Evolutionary conservation across 176 grass and related monocot species (phyloP), one percentile per base, ranked within the genome.

Genomic region (Oryza rufipogon): DNA sequence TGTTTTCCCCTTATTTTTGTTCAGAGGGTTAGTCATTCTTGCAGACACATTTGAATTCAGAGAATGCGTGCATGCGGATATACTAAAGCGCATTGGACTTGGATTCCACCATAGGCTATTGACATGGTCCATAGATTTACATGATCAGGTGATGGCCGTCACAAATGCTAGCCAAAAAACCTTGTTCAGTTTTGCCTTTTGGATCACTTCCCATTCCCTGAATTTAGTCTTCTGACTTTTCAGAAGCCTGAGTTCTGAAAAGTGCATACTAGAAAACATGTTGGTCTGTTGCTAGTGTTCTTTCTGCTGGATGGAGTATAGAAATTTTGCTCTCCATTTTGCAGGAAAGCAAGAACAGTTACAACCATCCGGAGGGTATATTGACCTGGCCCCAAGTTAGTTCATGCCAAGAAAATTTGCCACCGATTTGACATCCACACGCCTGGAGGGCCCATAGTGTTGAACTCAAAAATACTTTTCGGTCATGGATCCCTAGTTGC

Each of bases 301-400:
- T 81, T 61, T 25, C 58, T 75, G 9, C 25, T 33, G 67, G 60
- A 68, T 47, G 60, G 26, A 47, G 9, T 60, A 80, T 26, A 51
- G 16, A 69, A 88, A 41, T 47, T 68, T 46, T 65, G 25, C 68
- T 79, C 87, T 74, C 2, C 68, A 61, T 80, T 79, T 46, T 74
- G 20, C 34, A 80, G 30, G 26, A 72, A 56, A 56, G 30, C 14
- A 5, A 48, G 20, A 11, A 38, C 7, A 68, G 42, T 32, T 72
- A 9, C 56, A 79, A 11, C 47, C 46, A 80, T 66, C 33, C 30
- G 9, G 41, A 39, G 38, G 51, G 63, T 1, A 39, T 39, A 30
- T 70, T 70, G 71, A 75, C 39, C 70, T 80, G 42, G 76, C 82
- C 20, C 64, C 47, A 80, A 49, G 15, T 75, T 80, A 49, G 63